phyloP scores from a whole-genome alignment of 23 red algal genomes.

The Gracilaria caudata region DNA sequence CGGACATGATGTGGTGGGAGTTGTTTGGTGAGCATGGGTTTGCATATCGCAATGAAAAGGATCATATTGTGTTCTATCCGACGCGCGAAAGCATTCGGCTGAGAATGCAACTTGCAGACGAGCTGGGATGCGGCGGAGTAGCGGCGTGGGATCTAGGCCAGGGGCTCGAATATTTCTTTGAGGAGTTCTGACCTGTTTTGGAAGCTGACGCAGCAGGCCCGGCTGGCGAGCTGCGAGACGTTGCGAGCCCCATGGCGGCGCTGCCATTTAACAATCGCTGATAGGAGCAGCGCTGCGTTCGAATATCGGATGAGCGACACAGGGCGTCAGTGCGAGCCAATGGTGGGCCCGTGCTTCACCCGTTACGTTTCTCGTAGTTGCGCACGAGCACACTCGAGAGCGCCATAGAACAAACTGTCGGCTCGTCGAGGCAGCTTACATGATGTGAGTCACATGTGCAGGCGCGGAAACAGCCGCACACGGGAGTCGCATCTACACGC shows the following conservation, averaged over 20 bases:
- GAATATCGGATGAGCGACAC: neutral
- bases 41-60: neutral
- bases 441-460: no score
- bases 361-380: no score
- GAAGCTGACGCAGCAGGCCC: neutral
- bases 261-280: no score
- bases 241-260: no score
- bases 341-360: neutral
- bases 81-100: conserved; percentile 25
- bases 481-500: no score
- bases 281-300: no score
- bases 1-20: conserved; percentile 41
- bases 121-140: conserved; percentile 28
- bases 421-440: no score
- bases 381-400: no score
- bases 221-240: neutral
- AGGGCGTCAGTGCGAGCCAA: neutral
- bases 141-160: conserved; percentile 53
- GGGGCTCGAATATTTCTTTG: conserved; percentile 39
- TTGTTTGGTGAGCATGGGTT: conserved; percentile 34
- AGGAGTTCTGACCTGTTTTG: conserved; percentile 40
- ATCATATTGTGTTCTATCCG: conserved; percentile 44
- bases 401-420: no score
- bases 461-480: no score
- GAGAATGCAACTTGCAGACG: conserved; percentile 13